Conservation (phyloP, 78 protist genomes). For the Dictyostelium firmibasis region DNA sequence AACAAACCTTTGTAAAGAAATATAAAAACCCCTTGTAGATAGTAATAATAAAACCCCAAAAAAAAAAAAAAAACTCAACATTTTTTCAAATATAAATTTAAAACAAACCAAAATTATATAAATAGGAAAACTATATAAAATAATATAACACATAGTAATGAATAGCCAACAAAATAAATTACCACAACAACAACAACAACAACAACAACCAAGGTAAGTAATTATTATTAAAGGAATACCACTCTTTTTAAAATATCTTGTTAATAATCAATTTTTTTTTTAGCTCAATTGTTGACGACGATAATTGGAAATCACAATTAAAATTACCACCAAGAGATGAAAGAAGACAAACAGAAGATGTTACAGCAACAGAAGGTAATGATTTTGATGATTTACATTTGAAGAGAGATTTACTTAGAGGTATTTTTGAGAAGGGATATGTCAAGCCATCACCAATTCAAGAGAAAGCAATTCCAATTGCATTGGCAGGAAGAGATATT, state of each 20-base stretch:
- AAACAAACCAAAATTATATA: neutral
- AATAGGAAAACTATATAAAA: neutral
- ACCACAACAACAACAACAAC: neutral
- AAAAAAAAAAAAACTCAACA: neutral
- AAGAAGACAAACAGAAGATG: slow-evolving; percentile 93
- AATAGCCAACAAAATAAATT: neutral
- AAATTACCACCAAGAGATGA: slow-evolving; percentile 80
- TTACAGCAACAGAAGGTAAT: slow-evolving; percentile 93
- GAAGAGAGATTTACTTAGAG: slow-evolving; percentile 97
- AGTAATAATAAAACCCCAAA: neutral
- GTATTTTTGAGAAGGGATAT: slow-evolving; percentile 98
- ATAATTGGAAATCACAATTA: slow-evolving; percentile 72
- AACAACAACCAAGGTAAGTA: neutral
- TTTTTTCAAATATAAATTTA: neutral
- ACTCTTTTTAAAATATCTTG: neutral
- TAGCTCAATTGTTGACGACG: slow-evolving; percentile 75
- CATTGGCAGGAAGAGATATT: slow-evolving; percentile 41
- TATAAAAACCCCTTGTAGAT: neutral
- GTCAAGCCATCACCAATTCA: slow-evolving; percentile 56
- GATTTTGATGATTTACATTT: slow-evolving; percentile 96
- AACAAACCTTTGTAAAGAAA: neutral
- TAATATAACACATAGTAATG: neutral
- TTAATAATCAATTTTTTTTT: neutral
- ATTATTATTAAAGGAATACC: neutral
- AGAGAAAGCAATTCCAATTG: slow-evolving; percentile 34